Evolutionary conservation across 169 alveolate species (phyloP).

Genomic region (Plasmodium sp.): DNA sequence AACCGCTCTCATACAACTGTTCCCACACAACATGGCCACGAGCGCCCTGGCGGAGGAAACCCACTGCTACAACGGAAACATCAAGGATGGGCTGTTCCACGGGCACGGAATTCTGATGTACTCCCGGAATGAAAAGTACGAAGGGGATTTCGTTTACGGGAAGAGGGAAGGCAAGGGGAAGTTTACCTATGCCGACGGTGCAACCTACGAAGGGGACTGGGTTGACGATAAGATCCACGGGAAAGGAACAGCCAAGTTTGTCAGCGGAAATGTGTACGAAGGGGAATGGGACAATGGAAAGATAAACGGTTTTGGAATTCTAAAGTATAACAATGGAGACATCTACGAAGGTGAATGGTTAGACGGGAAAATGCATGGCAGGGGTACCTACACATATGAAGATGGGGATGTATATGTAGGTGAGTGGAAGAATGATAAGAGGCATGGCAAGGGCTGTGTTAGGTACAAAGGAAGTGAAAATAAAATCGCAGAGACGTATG

Average conservation of each 20-base stretch:
- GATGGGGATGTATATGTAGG: slow-evolving; percentile 96
- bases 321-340: slow-evolving; percentile 94
- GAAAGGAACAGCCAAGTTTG: slow-evolving; percentile 92
- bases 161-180: slow-evolving; percentile 95
- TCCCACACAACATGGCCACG: background rate
- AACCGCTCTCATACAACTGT: background rate
- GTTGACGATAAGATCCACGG: slow-evolving; percentile 95
- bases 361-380: slow-evolving; percentile 96
- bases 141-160: slow-evolving; percentile 96
- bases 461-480: slow-evolving; percentile 86
- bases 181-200: slow-evolving; percentile 95
- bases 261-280: slow-evolving; percentile 91
- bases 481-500: slow-evolving; percentile 90
- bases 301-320: slow-evolving; percentile 93
- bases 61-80: slow-evolving; percentile 93
- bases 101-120: slow-evolving; percentile 91
- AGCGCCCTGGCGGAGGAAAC: slow-evolving; percentile 50
- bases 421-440: slow-evolving; percentile 94
- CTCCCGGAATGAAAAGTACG: slow-evolving; percentile 93
- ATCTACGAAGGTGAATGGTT: slow-evolving; percentile 97
- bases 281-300: slow-evolving; percentile 94
- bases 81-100: slow-evolving; percentile 93
- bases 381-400: slow-evolving; percentile 93
- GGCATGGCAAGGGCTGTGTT: slow-evolving; percentile 95
- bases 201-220: slow-evolving; percentile 97